A percentile compares a stretch with the other conserved stretches of the same genome.
Evolutionary conservation across 345 rosid species (phyloP).

Genomic region (Mercurialis annua): DNA sequence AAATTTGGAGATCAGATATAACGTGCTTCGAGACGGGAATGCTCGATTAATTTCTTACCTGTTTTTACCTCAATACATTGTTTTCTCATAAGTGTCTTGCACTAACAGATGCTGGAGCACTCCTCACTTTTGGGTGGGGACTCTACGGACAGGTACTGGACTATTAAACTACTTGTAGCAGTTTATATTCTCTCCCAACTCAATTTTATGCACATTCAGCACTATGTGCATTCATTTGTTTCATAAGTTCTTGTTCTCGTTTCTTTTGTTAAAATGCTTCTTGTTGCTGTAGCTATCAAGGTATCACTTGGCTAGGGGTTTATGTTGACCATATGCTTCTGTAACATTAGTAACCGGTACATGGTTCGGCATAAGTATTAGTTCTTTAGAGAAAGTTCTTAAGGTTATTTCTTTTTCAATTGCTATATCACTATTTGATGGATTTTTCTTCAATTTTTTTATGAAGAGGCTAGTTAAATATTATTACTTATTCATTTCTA

Average conservation of each 20-base stretch:
- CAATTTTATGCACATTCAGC: background rate
- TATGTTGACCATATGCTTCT: too few species aligned
- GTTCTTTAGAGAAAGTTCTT: too few species aligned
- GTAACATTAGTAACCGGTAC: background rate
- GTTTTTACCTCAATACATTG: slow-evolving; percentile 3
- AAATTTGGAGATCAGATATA: background rate
- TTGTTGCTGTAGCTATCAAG: background rate
- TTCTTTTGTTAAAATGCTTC: background rate
- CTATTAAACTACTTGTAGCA: background rate
- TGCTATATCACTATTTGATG: too few species aligned
- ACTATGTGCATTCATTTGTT: background rate
- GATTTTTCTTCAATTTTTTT: too few species aligned
- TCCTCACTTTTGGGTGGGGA: slow-evolving; percentile 99
- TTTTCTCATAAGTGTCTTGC: slow-evolving; percentile 16
- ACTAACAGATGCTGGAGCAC: slow-evolving; percentile 81
- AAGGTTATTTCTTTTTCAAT: too few species aligned
- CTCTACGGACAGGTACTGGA: slow-evolving; percentile 90
- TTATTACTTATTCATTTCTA: background rate
- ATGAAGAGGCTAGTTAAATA: too few species aligned
- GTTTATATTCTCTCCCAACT: background rate
- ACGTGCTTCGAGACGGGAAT: background rate
- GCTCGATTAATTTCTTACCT: background rate
- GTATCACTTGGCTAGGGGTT: background rate
- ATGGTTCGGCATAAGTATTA: too few species aligned
- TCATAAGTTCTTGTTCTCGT: background rate